Evolutionary conservation across 805 yeast genomes (phyloP), one percentile per base, ranked within the genome.

Genomic region (Yamadazyma paraphyllophila): DNA sequence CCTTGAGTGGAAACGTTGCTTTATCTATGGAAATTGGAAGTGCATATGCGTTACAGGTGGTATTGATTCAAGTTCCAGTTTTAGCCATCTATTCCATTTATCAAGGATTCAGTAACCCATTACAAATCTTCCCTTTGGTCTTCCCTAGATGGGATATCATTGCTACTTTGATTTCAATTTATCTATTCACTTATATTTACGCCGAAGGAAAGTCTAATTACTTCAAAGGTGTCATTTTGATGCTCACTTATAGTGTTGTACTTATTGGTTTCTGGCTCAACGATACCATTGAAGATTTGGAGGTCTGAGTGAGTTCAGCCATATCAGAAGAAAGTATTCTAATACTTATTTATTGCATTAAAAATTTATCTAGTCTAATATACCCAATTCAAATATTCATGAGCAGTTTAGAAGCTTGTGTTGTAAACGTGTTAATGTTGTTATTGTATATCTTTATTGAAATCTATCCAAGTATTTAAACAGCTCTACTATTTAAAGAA

Each of bases 161-260:
- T 54, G 96, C 96, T 1, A 80, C 88, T 9, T 75, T 90, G 48
- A 80, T 88, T 29, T 85, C 96, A 46, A 94, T 92, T 46, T 88
- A 89, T 50, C 69, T 94, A 65, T 92, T 89, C 72, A 87, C 96
- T 1, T 92, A 94, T 64, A 80, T 94, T 46, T 94, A 94, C 63
- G 96, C 97, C 0, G 99, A 94, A 61, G 99, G 99, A 2, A 90
- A 91, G 60, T 85, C 96, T 26, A 94, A 94, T 62, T 94, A 94
- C 63, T 92, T 94, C 76, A 94, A 94, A 64, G 98, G 99, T 1
- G 83, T 91, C 12, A 88, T 94, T 53, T 69, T 92, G 60, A 80
- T 92, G 10, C 76, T 94, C 51, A 76, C 88, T 27, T 92, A 92
- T 60, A 58, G 81, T 31, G 88, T 88, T 29, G 81, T 88, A 8